phyloP scores from a whole-genome alignment of 345 rosid species.

The Excoecaria cochinchinensis region DNA sequence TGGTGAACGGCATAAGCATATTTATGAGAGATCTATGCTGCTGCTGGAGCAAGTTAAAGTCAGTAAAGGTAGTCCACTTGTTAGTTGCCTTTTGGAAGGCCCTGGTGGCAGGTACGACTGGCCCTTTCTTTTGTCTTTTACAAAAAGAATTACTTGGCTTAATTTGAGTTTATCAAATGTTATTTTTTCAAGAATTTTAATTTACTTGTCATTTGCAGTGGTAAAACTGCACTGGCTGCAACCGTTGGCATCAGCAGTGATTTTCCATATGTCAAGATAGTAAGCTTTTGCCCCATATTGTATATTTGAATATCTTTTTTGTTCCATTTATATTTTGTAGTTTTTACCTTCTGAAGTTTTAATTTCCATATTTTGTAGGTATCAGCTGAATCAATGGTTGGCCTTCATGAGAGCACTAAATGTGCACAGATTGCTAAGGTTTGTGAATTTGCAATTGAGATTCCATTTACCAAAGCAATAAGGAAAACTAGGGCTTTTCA shows the following conservation, averaged over 20 bases:
- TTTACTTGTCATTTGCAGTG: constrained; percentile 50
- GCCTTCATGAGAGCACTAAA: constrained; percentile 96
- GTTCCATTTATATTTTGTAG: no score
- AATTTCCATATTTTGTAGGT: constrained; percentile 42
- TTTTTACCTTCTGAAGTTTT: neutral
- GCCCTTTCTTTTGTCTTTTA: neutral
- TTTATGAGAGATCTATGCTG: constrained; percentile 84
- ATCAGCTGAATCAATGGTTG: constrained; percentile 96
- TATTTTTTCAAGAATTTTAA: neutral
- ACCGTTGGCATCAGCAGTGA: constrained; percentile 94
- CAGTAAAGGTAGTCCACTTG: constrained; percentile 91
- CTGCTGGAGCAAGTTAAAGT: constrained; percentile 97
- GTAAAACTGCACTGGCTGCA: constrained; percentile 96
- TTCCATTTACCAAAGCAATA: neutral
- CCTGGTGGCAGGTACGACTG: constrained; percentile 76
- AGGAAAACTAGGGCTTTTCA: neutral
- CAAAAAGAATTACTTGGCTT: neutral
- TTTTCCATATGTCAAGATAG: constrained; percentile 96
- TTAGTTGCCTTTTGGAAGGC: constrained; percentile 95
- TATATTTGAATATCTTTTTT: neutral
- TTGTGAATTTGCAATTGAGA: constrained; percentile 12
- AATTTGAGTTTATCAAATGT: constrained; percentile 9
- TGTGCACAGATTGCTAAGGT: constrained; percentile 97
- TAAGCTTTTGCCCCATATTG: constrained; percentile 38
- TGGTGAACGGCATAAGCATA: constrained; percentile 74